Evolutionary conservation across 2,329 filamentous ascomycete species (phyloP), one percentile per base, ranked within the genome.

Genomic region (Talaromyces amestolkiae): DNA sequence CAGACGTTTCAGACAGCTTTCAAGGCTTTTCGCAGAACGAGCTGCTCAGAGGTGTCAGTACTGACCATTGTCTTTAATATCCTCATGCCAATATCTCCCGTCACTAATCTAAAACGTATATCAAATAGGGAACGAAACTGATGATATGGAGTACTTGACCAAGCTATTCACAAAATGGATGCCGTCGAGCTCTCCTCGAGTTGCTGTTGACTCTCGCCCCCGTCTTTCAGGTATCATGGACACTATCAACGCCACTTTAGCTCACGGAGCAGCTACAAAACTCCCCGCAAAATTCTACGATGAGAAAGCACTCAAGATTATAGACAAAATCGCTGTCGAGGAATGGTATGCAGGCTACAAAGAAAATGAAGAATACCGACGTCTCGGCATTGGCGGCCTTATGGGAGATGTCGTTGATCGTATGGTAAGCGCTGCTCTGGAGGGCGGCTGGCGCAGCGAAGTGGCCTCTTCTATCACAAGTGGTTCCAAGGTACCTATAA

Each of bases 301-400:
- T 73, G 75, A 84, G 19, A 89, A 89, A 73, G 87, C 85, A 3
- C 84, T 87, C 59, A 82, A 83, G 3, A 90, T 93, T 67, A 86
- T 95, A 65, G 87, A 91, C 65, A 82, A 83, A 41, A 87, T 97
- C 66, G 87, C 86, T 33, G 88, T 93, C 0, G 93, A 99, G 72
- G 95, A 98, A 79, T 98, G 95, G 95, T 98, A 90, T 76, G 82
- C 86, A 22, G 94, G 95, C 2, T 98, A 96, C 76, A 84, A 84
- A 65, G 93, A 97, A 78, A 93, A 87, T 67, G 80, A 81, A 49
- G 95, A 98, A 77, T 98, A 97, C 79, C 89, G 94, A n/a, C 87
- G 85, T 69, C 83, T 98, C 2, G 95, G 94, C 3, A 95, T 97
- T 68, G 95, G 95, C 33, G 86, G 85, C 11, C 82, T 98, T 10